These are phyloP conservation scores for Citropsis articulata DNA, from an alignment of 345 rosid genomes.

Conservation along the genomic window DNA sequence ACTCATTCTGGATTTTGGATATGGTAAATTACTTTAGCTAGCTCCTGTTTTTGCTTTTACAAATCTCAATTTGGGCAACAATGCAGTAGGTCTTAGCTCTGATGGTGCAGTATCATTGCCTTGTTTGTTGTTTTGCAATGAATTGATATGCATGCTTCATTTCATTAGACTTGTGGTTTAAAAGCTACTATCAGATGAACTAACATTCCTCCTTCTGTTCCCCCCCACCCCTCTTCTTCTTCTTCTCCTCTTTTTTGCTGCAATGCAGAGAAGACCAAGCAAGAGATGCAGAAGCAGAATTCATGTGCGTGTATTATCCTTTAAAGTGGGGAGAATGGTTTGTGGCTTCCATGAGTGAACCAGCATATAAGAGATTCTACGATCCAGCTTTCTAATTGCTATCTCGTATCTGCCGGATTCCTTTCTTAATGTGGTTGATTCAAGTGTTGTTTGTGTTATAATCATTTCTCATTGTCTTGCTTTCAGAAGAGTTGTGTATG, in stretches of 20 bases:
- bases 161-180: neutral
- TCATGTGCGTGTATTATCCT: constrained; percentile 35
- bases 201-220: neutral
- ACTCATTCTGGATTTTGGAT: neutral
- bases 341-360: neutral
- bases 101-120: neutral
- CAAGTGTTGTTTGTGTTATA: neutral
- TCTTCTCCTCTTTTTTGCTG: neutral
- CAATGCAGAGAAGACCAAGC: constrained; percentile 27
- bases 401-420: neutral
- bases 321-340: constrained; percentile 12
- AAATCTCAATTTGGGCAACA: neutral
- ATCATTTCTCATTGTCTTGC: neutral
- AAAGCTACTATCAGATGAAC: neutral
- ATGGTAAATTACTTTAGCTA: neutral
- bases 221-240: neutral
- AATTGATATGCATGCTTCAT: neutral
- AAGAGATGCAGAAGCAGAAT: constrained; percentile 31
- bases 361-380: neutral
- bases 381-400: neutral
- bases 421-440: neutral
- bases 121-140: neutral
- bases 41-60: neutral
- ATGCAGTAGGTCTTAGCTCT: neutral
- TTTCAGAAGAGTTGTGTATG: neutral